Evolutionary conservation across 176 grass and related monocot genomes (phyloP).

Genomic region (Pontederia crassipes): DNA sequence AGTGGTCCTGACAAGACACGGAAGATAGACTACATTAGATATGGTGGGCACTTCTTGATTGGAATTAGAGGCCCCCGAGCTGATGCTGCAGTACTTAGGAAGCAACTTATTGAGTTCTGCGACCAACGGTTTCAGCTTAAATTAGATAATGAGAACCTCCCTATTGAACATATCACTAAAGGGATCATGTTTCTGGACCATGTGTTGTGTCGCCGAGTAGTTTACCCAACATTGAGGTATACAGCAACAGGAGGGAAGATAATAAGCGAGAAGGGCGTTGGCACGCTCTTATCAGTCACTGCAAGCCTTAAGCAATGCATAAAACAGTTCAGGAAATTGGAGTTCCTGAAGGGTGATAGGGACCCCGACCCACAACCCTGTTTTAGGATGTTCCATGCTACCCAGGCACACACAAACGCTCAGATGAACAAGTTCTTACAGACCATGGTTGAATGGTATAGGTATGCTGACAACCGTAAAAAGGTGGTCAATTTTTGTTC

Average conservation of each 20-base stretch:
- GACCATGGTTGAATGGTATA: slow-evolving; percentile 91
- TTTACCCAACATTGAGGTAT: slow-evolving; percentile 87
- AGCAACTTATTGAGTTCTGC: slow-evolving; percentile 84
- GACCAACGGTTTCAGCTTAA: slow-evolving; percentile 74
- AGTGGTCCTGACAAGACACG: slow-evolving; percentile 89
- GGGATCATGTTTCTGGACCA: slow-evolving; percentile 98
- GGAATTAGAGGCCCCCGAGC: slow-evolving; percentile 75
- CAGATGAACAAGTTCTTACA: slow-evolving; percentile 97
- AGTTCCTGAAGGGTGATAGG: slow-evolving; percentile 87
- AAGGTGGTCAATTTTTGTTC: slow-evolving; percentile 96
- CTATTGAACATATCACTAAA: slow-evolving; percentile 96
- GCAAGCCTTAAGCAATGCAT: slow-evolving; percentile 94
- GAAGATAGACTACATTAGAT: slow-evolving; percentile 88
- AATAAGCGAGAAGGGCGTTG: slow-evolving; percentile 96
- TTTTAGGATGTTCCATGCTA: slow-evolving; percentile 98
- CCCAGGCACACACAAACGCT: slow-evolving; percentile 85
- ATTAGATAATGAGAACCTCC: slow-evolving; percentile 82
- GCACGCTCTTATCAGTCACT: slow-evolving; percentile 78
- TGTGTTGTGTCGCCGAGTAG: slow-evolving; percentile 81
- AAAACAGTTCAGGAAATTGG: slow-evolving; percentile 78
- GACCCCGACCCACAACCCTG: slow-evolving; percentile 95
- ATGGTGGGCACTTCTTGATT: slow-evolving; percentile 81
- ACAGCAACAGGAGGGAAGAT: slow-evolving; percentile 91
- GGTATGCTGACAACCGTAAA: slow-evolving; percentile 92
- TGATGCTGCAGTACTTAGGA: slow-evolving; percentile 67